phyloP scores from a whole-genome alignment of 768 basidiomycete genomes.

The Cubamyces sp. region DNA sequence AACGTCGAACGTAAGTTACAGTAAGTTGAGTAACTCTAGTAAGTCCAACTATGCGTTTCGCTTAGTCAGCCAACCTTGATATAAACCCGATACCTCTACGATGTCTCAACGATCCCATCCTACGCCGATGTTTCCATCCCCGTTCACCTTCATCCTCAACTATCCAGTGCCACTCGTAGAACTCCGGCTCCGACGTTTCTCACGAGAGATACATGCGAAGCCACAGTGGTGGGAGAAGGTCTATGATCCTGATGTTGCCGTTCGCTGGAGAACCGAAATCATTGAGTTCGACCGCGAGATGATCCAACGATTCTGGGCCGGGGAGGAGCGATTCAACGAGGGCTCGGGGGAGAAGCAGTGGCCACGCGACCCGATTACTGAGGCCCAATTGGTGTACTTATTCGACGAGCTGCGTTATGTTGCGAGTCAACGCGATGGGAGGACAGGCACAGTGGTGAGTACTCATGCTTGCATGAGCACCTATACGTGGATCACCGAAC shows the following conservation, averaged over 20 bases:
- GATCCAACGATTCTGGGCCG: slow-evolving; percentile 11
- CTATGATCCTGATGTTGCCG: slow-evolving; percentile 11
- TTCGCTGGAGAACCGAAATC: slow-evolving; percentile 22
- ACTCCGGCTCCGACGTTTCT: slow-evolving; percentile 18
- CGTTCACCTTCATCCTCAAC: slow-evolving; percentile 9
- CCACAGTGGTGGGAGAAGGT: slow-evolving; percentile 28
- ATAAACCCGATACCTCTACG: too few species aligned
- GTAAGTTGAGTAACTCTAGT: too few species aligned
- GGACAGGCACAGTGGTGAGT: slow-evolving; percentile 15
- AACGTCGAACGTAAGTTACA: too few species aligned
- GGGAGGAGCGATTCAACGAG: not conserved
- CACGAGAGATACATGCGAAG: slow-evolving; percentile 19
- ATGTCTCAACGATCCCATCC: too few species aligned
- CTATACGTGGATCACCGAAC: too few species aligned
- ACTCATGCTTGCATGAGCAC: too few species aligned
- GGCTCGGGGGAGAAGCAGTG: slow-evolving; percentile 12
- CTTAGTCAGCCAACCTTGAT: too few species aligned
- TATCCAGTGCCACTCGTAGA: slow-evolving; percentile 19
- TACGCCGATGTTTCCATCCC: slow-evolving; percentile 22
- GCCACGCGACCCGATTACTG: slow-evolving; percentile 19
- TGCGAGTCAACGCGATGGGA: slow-evolving; percentile 17
- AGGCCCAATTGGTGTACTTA: slow-evolving; percentile 17
- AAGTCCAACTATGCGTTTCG: too few species aligned
- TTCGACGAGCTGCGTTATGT: slow-evolving; percentile 16
- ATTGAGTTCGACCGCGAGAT: slow-evolving; percentile 16